Evolutionary conservation across 176 grass and related monocot genomes (phyloP), one percentile per base, ranked within the genome.

Genomic region (Eremochloa ophiuroides): DNA sequence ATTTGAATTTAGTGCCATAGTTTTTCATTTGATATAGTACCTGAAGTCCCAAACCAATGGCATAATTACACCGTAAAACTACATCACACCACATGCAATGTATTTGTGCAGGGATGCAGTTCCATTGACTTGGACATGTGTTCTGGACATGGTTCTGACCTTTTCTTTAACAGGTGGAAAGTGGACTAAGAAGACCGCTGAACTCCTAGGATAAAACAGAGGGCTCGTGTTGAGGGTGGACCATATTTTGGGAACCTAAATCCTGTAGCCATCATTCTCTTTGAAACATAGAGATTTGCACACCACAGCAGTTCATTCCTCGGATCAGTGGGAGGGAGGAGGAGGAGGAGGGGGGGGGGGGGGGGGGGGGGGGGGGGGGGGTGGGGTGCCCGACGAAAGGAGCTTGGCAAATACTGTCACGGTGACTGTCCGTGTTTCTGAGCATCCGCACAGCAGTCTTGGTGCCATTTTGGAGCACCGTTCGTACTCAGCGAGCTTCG

Each of bases 141-240:
- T 69, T 83, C 67, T 42, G 27, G 62, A 55, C 51, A 67, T 67
- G 10, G 15, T 63, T 53, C 28, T 82, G 41, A 78, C 13, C 14
- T 72, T 64, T 85, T 44, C 58, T 23, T 39, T 74, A 50, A 69
- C 75, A 91, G 89, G 50, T 91, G 17, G 85, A 91, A 73, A 66
- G 15, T 79, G 89, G 73, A 70, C 74, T 91, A 63, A 91, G 78
- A 85, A 85, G 74, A 85, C 89, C 89, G 27, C 69, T 91, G 86
- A 88, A 79, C 62, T 79, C 78, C 3, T 69, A 25, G 44, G 74
- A 59, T 35, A 46, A 61, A 46, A 71, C 46, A 77, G 41, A 16
- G 10, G 72, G 81, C 33, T 85, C 48, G 53, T 34, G 47, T 37
- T 78, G 47, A 73, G 39, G 14, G 37, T 39, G 23, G 64, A 82